Conservation (phyloP, 148 eudicot species). For the Rhododendron molle region DNA sequence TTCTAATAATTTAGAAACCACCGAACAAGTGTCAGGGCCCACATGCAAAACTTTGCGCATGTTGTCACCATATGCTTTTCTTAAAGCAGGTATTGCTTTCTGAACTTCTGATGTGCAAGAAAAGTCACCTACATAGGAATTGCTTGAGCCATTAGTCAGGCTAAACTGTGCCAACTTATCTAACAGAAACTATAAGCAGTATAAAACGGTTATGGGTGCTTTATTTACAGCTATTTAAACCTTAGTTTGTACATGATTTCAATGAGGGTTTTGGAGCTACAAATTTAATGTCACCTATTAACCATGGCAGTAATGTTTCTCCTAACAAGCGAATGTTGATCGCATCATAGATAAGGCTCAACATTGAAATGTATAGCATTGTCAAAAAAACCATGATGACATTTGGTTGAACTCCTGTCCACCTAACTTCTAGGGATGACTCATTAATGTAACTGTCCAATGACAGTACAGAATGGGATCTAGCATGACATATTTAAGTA, state of each 20-base stretch:
- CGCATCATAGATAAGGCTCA: background rate
- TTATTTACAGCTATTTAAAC: background rate
- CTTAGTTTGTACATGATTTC: background rate
- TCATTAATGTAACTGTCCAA: background rate
- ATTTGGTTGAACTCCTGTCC: background rate
- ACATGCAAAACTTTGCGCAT: slow-evolving; percentile 51
- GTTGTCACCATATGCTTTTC: slow-evolving; percentile 43
- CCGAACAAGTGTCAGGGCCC: slow-evolving; percentile 46
- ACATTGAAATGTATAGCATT: background rate
- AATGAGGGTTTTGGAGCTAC: background rate
- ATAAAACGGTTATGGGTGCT: background rate
- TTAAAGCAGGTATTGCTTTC: slow-evolving; percentile 33
- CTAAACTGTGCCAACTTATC: background rate
- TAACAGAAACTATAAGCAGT: background rate
- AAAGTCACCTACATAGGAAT: slow-evolving; percentile 31
- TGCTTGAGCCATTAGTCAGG: background rate
- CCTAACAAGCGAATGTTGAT: background rate
- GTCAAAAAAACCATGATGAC: background rate
- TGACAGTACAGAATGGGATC: background rate
- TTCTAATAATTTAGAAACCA: slow-evolving; percentile 32
- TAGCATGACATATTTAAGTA: background rate
- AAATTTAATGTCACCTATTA: background rate
- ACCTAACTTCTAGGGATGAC: background rate
- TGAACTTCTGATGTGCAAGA: slow-evolving; percentile 41
- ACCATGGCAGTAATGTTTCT: background rate